Conservation (phyloP, 106 monocot genomes). For the Phalaenopsis aphrodite region DNA sequence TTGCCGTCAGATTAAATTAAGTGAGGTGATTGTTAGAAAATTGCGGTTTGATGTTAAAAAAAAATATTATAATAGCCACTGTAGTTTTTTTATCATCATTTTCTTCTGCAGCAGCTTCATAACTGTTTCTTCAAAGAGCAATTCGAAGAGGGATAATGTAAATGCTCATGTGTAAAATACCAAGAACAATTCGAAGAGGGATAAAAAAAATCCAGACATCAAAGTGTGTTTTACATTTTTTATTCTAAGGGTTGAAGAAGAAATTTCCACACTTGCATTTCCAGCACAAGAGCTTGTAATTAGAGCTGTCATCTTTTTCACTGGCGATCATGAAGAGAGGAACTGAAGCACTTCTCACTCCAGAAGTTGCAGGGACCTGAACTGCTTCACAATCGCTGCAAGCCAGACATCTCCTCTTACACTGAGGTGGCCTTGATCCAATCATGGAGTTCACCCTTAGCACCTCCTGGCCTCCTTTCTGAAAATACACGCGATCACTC, state of each 20-base stretch:
- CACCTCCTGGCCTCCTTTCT: slow-evolving; percentile 7
- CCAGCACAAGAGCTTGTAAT: slow-evolving; percentile 15
- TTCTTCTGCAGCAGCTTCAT: too few relatives aligned
- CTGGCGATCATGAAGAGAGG: not conserved
- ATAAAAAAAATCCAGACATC: not conserved
- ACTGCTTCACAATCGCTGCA: slow-evolving; percentile 46
- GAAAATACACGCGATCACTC: not conserved
- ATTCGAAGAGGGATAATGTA: not conserved
- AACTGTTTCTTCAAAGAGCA: not conserved
- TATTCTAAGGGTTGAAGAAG: slow-evolving; percentile 7
- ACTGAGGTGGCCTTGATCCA: slow-evolving; percentile 56
- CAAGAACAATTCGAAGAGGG: not conserved
- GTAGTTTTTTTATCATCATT: too few relatives aligned
- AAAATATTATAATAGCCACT: too few relatives aligned
- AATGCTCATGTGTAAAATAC: not conserved
- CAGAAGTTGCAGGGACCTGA: slow-evolving; percentile 35
- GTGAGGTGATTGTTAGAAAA: too few relatives aligned
- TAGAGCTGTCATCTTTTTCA: not conserved
- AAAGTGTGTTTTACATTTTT: not conserved
- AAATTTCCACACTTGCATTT: slow-evolving; percentile 11
- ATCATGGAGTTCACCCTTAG: slow-evolving; percentile 16
- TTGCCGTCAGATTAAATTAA: too few relatives aligned
- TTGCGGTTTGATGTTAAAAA: too few relatives aligned
- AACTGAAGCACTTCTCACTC: not conserved
- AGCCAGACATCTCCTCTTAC: slow-evolving; percentile 30